phyloP scores from a whole-genome alignment of 2,329 filamentous ascomycete species.

The Epichloe glyceriae region DNA sequence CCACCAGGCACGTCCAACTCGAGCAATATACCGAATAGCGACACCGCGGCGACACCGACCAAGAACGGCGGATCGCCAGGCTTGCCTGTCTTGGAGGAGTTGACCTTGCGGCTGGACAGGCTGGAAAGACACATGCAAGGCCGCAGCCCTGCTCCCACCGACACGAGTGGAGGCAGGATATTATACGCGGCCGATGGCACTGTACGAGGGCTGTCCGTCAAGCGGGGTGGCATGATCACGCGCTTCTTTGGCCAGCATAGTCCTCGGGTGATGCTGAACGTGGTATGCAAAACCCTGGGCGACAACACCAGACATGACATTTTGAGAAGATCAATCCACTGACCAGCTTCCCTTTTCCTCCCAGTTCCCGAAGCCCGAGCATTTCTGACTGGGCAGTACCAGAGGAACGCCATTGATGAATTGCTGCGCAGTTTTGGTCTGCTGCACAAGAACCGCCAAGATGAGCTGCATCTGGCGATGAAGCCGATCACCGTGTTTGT shows the following conservation, averaged over 20 bases:
- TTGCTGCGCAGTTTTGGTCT: constrained; percentile 32
- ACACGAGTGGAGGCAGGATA: constrained; percentile 19
- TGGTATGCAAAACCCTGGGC: constrained; percentile 25
- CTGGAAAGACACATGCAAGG: constrained; percentile 37
- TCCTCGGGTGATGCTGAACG: constrained; percentile 38
- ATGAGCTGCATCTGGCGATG: constrained; percentile 32
- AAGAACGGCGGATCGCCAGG: constrained; percentile 22
- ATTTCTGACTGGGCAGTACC: constrained; percentile 3
- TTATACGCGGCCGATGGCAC: constrained; percentile 28
- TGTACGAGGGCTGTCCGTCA: constrained; percentile 37
- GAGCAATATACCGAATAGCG: constrained; percentile 12
- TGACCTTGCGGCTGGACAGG: constrained; percentile 36
- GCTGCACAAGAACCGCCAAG: constrained; percentile 34
- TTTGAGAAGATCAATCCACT: not conserved
- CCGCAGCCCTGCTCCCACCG: constrained; percentile 27
- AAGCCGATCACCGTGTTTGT: constrained; percentile 42
- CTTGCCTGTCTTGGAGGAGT: constrained; percentile 30
- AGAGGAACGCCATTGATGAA: constrained; percentile 21
- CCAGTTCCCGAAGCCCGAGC: constrained; percentile 7
- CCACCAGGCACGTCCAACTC: constrained; percentile 13
- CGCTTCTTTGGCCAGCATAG: constrained; percentile 41
- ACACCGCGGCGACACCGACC: constrained; percentile 12
- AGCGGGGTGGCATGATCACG: constrained; percentile 31
- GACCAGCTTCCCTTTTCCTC: not conserved
- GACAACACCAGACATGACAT: not conserved